Conservation (phyloP, 73 alveolate genomes). For the Paraurostyla sp. region DNA sequence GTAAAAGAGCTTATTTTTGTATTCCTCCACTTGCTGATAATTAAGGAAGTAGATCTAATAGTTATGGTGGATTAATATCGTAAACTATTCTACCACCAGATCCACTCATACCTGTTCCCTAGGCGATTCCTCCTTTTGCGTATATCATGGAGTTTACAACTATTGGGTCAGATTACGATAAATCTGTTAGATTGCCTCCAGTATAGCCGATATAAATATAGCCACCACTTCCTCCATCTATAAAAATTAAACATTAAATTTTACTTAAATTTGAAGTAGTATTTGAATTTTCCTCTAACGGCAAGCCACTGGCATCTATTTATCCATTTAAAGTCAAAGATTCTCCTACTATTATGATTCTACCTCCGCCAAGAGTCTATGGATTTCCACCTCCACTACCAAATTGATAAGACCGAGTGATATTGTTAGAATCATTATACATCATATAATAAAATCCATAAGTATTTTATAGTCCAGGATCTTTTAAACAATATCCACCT, state of each 20-base stretch:
- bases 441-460: constrained; percentile 11
- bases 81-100: constrained; percentile 38
- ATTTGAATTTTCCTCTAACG: background rate
- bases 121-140: constrained; percentile 14
- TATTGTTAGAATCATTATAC: background rate
- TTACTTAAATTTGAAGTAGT: background rate
- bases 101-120: constrained; percentile 25
- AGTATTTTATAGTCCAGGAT: background rate
- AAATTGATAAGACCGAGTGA: background rate
- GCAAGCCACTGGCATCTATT: constrained; percentile 4
- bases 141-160: background rate
- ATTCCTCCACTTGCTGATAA: background rate
- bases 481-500: constrained; percentile 30
- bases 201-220: constrained; percentile 3
- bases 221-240: constrained; percentile 40
- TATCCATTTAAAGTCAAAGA: background rate
- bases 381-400: constrained; percentile 28
- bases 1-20: background rate
- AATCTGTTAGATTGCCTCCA: background rate
- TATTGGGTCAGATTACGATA: background rate
- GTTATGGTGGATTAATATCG: constrained; percentile 15
- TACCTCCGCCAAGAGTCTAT: constrained; percentile 4
- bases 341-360: background rate
- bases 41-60: background rate
- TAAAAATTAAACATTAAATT: background rate